phyloP scores from a whole-genome alignment of 148 eudicot species.

The Rhododendron mucronatum region DNA sequence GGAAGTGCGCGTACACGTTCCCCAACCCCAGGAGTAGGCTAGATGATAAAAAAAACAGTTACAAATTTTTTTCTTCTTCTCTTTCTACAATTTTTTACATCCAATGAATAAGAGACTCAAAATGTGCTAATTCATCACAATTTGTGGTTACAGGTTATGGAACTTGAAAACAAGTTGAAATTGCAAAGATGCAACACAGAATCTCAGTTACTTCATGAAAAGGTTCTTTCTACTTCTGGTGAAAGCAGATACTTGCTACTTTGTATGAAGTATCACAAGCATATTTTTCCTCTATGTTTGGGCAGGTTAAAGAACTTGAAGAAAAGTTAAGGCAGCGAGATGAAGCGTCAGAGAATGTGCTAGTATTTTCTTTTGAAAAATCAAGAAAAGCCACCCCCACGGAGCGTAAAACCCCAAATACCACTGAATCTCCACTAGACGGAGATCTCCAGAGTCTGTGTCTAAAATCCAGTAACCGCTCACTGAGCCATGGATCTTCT shows the following conservation, averaged over 20 bases:
- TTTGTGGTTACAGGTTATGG: conserved; percentile 38
- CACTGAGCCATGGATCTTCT: conserved; percentile 45
- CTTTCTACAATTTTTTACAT: neutral
- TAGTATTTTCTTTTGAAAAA: conserved; percentile 22
- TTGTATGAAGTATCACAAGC: neutral
- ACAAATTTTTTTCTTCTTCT: neutral
- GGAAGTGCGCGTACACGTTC: neutral
- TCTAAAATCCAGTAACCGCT: conserved; percentile 54
- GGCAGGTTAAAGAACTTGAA: conserved; percentile 51
- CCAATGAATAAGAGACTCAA: neutral
- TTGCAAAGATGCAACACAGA: conserved; percentile 10
- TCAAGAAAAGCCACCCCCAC: conserved; percentile 46
- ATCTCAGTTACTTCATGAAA: conserved; percentile 31
- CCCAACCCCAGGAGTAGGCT: neutral
- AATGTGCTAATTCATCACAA: neutral
- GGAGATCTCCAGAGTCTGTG: conserved; percentile 26
- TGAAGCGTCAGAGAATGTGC: conserved; percentile 17
- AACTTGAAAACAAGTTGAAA: conserved; percentile 52
- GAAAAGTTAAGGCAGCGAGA: conserved; percentile 50
- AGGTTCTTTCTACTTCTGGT: conserved; percentile 25
- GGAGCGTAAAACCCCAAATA: conserved; percentile 14
- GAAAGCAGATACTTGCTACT: neutral
- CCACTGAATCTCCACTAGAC: neutral
- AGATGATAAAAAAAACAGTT: neutral
- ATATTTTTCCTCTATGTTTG: conserved; percentile 3